A percentile compares a stretch with the other conserved stretches of the same genome.
Evolutionary conservation across 2,329 filamentous ascomycete species (phyloP).

Genomic region (Colletotrichum theobromicola): DNA sequence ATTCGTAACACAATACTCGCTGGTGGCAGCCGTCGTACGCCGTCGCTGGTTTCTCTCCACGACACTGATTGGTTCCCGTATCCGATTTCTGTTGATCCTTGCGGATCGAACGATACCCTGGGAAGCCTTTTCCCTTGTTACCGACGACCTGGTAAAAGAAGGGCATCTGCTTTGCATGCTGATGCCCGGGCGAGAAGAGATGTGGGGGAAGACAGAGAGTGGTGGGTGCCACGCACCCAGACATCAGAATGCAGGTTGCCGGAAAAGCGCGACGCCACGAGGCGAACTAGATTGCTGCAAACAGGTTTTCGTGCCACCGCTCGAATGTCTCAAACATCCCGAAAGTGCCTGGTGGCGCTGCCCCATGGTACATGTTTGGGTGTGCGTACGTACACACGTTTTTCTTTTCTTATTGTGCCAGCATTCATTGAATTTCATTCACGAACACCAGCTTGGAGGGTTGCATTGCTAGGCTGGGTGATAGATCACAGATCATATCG

Average conservation of each 20-base stretch:
- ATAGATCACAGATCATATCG: not conserved
- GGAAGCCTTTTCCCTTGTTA: constrained; percentile 1
- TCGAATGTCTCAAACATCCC: constrained; percentile 6
- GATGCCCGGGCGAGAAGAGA: not conserved
- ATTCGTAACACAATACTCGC: not conserved
- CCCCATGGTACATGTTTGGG: not conserved
- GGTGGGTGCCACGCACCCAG: not conserved
- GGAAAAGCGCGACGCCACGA: constrained; percentile 14
- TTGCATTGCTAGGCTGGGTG: not conserved
- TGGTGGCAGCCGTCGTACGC: not conserved
- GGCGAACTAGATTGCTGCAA: not conserved
- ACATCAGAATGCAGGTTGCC: not conserved
- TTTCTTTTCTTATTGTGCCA: not conserved
- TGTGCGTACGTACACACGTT: not conserved
- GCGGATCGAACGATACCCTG: not conserved
- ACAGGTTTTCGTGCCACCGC: constrained; percentile 11
- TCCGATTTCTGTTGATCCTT: not conserved
- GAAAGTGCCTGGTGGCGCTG: not conserved
- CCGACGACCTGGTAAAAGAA: not conserved
- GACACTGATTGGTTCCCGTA: not conserved
- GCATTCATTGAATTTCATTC: not conserved
- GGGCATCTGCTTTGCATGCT: not conserved
- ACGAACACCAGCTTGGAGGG: not conserved
- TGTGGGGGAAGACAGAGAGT: not conserved
- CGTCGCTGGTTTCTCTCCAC: not conserved